These are phyloP conservation scores for Phaeoacremonium minimum DNA, from an alignment of 2,329 filamentous ascomycete species.

Conservation along the genomic window DNA sequence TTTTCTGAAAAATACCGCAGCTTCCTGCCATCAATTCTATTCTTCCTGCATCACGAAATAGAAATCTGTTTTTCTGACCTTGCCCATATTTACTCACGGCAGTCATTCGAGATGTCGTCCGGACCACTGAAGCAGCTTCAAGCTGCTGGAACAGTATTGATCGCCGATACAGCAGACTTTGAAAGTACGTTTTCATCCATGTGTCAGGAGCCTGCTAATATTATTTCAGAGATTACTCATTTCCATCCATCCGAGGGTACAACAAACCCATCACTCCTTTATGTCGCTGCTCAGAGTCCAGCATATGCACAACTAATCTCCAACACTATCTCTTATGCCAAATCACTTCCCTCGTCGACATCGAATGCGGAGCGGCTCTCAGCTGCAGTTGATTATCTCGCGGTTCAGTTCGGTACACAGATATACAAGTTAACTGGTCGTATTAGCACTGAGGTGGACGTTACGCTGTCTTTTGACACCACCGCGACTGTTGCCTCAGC, in stretches of 20 bases:
- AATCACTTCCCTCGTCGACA: slow-evolving; percentile 33
- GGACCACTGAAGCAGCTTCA: slow-evolving; percentile 8
- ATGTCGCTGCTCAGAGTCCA: slow-evolving; percentile 71
- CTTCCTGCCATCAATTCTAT: too few species aligned
- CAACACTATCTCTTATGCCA: slow-evolving; percentile 63
- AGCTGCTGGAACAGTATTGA: slow-evolving; percentile 6
- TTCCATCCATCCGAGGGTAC: slow-evolving; percentile 81
- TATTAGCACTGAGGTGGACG: slow-evolving; percentile 75
- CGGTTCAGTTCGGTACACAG: slow-evolving; percentile 74
- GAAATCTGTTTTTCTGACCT: too few species aligned
- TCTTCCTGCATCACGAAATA: too few species aligned
- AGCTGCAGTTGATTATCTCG: slow-evolving; percentile 64
- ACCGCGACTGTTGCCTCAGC: slow-evolving; percentile 68
- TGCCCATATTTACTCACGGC: too few species aligned
- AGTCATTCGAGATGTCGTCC: not conserved
- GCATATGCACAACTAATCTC: slow-evolving; percentile 70
- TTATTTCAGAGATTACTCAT: slow-evolving; percentile 62
- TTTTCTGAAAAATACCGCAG: too few species aligned
- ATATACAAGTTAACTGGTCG: slow-evolving; percentile 73
- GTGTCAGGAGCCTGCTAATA: not conserved
- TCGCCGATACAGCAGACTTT: slow-evolving; percentile 8
- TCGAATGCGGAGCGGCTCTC: slow-evolving; percentile 63
- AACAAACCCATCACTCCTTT: slow-evolving; percentile 74
- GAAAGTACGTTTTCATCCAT: slow-evolving; percentile 1
- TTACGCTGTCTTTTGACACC: slow-evolving; percentile 69